Percentiles rank a stretch among this genome's conserved stretches.
phyloP scores from a whole-genome alignment of 2,329 filamentous ascomycete genomes.

The Cordyceps javanica region DNA sequence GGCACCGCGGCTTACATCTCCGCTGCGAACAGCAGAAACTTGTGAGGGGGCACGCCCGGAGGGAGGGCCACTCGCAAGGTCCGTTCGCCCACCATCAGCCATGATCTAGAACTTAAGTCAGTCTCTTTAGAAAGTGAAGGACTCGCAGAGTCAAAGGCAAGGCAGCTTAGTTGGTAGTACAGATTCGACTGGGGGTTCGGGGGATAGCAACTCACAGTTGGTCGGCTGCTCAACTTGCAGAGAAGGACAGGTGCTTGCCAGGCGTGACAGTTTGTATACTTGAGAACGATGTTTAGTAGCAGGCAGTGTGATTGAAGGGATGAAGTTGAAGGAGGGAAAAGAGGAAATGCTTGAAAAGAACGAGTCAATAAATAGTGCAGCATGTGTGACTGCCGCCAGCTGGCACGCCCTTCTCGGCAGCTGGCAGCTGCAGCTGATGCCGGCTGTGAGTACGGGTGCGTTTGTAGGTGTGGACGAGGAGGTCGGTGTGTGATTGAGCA shows the following conservation, averaged over 20 bases:
- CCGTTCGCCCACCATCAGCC: conserved; percentile 29
- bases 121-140: neutral
- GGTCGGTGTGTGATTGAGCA: neutral
- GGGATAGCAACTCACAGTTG: too few species aligned
- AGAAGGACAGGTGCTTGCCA: too few species aligned
- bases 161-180: too few species aligned
- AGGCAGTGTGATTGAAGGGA: neutral
- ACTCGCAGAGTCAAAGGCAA: neutral
- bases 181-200: too few species aligned
- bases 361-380: neutral
- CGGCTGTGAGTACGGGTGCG: neutral
- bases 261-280: too few species aligned
- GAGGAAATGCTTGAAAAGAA: neutral
- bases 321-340: neutral
- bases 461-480: neutral
- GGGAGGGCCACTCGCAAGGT: conserved; percentile 4
- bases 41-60: conserved; percentile 1
- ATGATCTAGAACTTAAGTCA: conserved; percentile 12
- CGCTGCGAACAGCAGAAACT: neutral
- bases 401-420: conserved; percentile 7
- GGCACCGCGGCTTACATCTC: neutral
- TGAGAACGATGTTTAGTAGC: too few species aligned
- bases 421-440: neutral
- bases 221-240: too few species aligned
- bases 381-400: neutral